Evolutionary conservation across 2,329 filamentous ascomycete species (phyloP).

Genomic region (Colletotrichum nymphaeae): DNA sequence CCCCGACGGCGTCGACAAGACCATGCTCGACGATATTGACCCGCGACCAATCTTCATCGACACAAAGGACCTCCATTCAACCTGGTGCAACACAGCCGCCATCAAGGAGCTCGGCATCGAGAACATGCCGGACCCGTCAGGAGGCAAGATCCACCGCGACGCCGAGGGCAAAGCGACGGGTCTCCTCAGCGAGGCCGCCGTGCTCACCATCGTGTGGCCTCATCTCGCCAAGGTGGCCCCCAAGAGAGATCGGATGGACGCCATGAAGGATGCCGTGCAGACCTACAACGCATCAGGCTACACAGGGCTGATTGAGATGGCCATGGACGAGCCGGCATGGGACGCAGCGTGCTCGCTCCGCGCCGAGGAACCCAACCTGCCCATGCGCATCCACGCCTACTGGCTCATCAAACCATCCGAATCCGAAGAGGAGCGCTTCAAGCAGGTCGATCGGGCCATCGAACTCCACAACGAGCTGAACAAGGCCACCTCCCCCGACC

Average conservation of each 20-base stretch:
- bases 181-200: slow-evolving; percentile 63
- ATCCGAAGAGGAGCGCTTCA: slow-evolving; percentile 52
- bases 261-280: slow-evolving; percentile 59
- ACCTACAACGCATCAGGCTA: slow-evolving; percentile 64
- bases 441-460: slow-evolving; percentile 62
- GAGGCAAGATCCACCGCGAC: slow-evolving; percentile 64
- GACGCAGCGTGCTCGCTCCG: slow-evolving; percentile 59
- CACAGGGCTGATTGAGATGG: slow-evolving; percentile 69
- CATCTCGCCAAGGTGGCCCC: slow-evolving; percentile 60
- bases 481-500: slow-evolving; percentile 47
- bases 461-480: slow-evolving; percentile 52
- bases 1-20: slow-evolving; percentile 56
- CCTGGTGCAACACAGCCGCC: slow-evolving; percentile 66
- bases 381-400: slow-evolving; percentile 64
- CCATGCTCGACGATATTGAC: slow-evolving; percentile 64
- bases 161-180: slow-evolving; percentile 59
- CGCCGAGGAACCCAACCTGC: slow-evolving; percentile 46
- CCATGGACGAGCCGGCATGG: slow-evolving; percentile 70
- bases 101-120: slow-evolving; percentile 60
- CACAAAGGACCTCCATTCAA: slow-evolving; percentile 66
- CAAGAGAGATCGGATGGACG: slow-evolving; percentile 59
- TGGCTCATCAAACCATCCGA: slow-evolving; percentile 66
- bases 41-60: slow-evolving; percentile 67
- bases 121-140: slow-evolving; percentile 58
- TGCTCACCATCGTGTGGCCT: slow-evolving; percentile 66